These are phyloP conservation scores for Annona squamosa DNA, from an alignment of 164 flowering plant species.

Conservation along the genomic window DNA sequence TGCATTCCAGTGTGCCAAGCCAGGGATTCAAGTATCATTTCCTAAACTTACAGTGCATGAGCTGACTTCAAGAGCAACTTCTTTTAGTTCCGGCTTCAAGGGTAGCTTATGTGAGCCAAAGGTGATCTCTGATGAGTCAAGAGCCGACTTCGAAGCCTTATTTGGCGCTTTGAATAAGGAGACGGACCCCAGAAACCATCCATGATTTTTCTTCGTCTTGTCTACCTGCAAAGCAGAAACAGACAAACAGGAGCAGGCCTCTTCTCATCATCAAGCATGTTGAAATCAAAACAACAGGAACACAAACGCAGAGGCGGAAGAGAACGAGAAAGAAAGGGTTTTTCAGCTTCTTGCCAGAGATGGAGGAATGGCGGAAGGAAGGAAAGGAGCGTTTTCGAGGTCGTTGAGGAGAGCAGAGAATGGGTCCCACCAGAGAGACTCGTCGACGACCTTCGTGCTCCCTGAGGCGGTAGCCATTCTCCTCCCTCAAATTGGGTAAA, in stretches of 20 bases:
- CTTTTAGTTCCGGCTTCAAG: constrained; percentile 52
- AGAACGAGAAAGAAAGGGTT: constrained; percentile 4
- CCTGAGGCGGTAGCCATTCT: constrained; percentile 3
- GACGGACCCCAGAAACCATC: constrained; percentile 63
- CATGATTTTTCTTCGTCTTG: constrained; percentile 55
- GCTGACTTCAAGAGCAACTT: constrained; percentile 57
- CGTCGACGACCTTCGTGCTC: constrained; percentile 44
- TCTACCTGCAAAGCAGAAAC: constrained; percentile 33
- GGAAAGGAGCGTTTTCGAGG: constrained; percentile 51
- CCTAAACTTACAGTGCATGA: constrained; percentile 39
- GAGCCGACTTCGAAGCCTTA: constrained; percentile 57
- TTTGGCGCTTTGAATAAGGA: constrained; percentile 57
- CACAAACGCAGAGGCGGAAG: background rate
- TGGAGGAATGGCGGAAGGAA: constrained; percentile 32
- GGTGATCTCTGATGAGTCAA: constrained; percentile 40
- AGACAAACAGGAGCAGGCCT: background rate
- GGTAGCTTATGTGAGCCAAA: constrained; percentile 49
- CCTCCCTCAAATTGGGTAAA: background rate
- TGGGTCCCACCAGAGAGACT: constrained; percentile 88
- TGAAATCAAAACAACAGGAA: background rate
- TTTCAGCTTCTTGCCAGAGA: constrained; percentile 34
- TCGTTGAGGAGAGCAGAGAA: constrained; percentile 56
- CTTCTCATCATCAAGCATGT: background rate
- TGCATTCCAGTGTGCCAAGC: no score
- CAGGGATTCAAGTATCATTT: background rate